Conservation (phyloP, 306 rosid species). For the Myrica gale region DNA sequence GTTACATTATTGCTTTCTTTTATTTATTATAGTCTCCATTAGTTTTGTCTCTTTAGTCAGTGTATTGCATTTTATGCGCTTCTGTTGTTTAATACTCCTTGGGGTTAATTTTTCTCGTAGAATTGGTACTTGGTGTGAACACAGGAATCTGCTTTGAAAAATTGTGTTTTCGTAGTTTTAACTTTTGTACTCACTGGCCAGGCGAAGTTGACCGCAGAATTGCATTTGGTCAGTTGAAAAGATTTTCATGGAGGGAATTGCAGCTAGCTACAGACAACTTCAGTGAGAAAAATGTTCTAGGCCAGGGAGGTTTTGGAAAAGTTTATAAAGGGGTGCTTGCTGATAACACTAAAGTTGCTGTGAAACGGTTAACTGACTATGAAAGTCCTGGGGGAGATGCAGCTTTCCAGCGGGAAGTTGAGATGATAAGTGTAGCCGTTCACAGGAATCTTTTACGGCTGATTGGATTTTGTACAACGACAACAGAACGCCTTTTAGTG, state of each 20-base stretch:
- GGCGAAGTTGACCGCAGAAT: conserved; percentile 98
- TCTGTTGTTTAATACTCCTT: neutral
- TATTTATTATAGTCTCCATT: neutral
- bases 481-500: conserved; percentile 88
- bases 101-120: conserved; percentile 9
- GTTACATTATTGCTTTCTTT: neutral
- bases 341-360: conserved; percentile 90
- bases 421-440: conserved; percentile 98
- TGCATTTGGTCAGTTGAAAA: conserved; percentile 85
- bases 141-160: neutral
- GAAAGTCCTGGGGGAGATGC: conserved; percentile 97
- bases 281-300: conserved; percentile 85
- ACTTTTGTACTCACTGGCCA: conserved; percentile 28
- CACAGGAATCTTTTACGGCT: conserved; percentile 82
- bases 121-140: conserved; percentile 8
- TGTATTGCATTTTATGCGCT: neutral
- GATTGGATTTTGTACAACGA: conserved; percentile 93
- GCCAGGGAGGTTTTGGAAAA: conserved; percentile 99
- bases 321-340: conserved; percentile 92
- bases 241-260: conserved; percentile 92
- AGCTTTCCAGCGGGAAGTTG: conserved; percentile 97
- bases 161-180: neutral
- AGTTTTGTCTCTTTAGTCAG: neutral
- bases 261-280: conserved; percentile 91
- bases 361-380: conserved; percentile 85